Evolutionary conservation across 495 filamentous ascomycete species (phyloP), one percentile per base, ranked within the genome.

Genomic region (Aspergillus homomorphus): DNA sequence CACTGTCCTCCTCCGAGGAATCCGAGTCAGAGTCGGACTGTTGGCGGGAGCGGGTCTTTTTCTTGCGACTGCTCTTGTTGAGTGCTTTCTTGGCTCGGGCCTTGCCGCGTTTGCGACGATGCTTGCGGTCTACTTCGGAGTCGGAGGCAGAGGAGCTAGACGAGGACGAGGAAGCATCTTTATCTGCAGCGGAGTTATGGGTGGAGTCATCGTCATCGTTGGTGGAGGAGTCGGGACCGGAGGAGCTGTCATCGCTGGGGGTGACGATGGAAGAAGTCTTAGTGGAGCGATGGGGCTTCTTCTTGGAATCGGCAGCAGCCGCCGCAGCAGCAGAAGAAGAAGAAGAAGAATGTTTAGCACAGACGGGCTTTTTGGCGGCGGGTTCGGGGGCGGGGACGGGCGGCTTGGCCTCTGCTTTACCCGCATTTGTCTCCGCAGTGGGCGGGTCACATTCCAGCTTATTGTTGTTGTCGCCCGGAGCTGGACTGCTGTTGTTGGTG

Each of bases 21-120:
- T 73, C 68, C 0, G 73, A 69, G 0, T 74, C 73, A 3, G 69
- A 71, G 0, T 76, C 70, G 1, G 64, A 61, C 19, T 72, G 57
- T 1, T 68, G 70, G 43, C 67, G 68, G 24, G 74, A 69, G 14
- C 66, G 69, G 43, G 73, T 62, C 62, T 78, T 82, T 57, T 73
- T 77, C 67, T 73, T 80, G 49, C 69, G 65, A 14, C 33, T 12
- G 18, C 62, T 61, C 16, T 70, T 67, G 57, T 73, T 79, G 53
- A 73, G 67, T 1, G 64, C 57, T 49, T 76, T 79, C 54, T 75
- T 78, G 5, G 78, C 68, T 23, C 80, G 80, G 59, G 67, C 70
- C 64, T 83, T 85, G 23, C 74, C 66, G 55, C 64, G 61, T n/a
- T 64, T 54, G 9, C 71, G 70, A 51, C 70, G 62, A 9, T 63